phyloP scores from a whole-genome alignment of 208 protist species.

The Acanthamoeba triangularis region DNA sequence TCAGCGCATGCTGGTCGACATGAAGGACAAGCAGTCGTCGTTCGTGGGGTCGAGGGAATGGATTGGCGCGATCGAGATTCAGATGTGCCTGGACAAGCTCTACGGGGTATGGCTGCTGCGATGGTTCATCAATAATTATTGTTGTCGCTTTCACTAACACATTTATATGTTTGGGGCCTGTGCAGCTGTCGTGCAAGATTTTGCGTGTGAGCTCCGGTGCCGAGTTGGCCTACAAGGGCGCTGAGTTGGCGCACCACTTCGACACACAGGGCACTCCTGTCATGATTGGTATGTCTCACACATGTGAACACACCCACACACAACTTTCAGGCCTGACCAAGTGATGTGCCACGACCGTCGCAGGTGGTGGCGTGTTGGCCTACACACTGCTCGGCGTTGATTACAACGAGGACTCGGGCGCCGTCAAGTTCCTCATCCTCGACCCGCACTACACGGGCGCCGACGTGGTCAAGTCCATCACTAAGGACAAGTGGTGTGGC shows the following conservation, averaged over 20 bases:
- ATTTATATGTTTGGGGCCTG: too few species aligned
- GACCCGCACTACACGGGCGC: conserved; percentile 96
- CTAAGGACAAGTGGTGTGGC: conserved; percentile 94
- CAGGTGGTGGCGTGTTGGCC: conserved; percentile 94
- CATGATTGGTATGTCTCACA: conserved; percentile 94
- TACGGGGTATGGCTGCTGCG: conserved; percentile 35
- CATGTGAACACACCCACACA: not conserved
- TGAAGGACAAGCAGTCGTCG: conserved; percentile 91
- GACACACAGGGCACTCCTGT: conserved; percentile 93
- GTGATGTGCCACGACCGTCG: not conserved
- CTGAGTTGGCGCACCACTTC: conserved; percentile 94
- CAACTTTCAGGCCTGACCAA: not conserved
- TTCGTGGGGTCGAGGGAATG: conserved; percentile 96
- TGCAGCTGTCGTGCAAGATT: conserved; percentile 91
- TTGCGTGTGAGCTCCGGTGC: conserved; percentile 92
- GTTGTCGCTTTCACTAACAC: too few species aligned
- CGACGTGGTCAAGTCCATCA: conserved; percentile 92
- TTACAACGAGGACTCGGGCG: conserved; percentile 93
- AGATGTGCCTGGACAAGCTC: conserved; percentile 94
- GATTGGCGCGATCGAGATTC: conserved; percentile 97
- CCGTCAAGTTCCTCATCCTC: conserved; percentile 94
- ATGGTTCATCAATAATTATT: not conserved
- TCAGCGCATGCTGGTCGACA: conserved; percentile 94
- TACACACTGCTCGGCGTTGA: conserved; percentile 97
- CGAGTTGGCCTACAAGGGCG: conserved; percentile 92